phyloP scores from a whole-genome alignment of 495 filamentous ascomycete genomes.

The Aspergillus funiculosus region DNA sequence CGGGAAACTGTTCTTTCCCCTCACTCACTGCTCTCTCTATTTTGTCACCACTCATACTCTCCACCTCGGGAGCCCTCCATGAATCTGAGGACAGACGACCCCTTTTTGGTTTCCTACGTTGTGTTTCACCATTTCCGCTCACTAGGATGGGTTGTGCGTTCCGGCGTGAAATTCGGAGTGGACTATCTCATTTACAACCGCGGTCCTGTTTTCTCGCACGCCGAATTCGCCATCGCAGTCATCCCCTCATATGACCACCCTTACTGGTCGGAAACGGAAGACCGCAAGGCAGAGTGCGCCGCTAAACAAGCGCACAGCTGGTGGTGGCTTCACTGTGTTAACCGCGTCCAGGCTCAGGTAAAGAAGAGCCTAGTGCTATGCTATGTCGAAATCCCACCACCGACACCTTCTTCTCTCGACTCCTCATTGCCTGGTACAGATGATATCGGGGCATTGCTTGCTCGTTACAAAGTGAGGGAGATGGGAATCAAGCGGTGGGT shows the following conservation, averaged over 20 bases:
- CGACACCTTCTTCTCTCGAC: constrained; percentile 28
- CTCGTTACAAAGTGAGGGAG: constrained; percentile 74
- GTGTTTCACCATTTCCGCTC: constrained; percentile 97
- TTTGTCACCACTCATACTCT: constrained; percentile 63
- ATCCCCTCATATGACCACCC: constrained; percentile 73
- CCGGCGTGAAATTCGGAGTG: constrained; percentile 89
- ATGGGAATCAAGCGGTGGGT: constrained; percentile 76
- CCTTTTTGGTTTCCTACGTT: constrained; percentile 79
- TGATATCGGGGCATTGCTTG: constrained; percentile 58
- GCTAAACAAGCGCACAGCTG: constrained; percentile 56
- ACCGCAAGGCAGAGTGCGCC: constrained; percentile 40
- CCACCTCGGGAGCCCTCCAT: constrained; percentile 43
- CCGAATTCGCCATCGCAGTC: constrained; percentile 82
- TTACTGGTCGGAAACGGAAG: constrained; percentile 60
- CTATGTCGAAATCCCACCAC: constrained; percentile 87
- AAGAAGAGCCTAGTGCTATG: constrained; percentile 80
- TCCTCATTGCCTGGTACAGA: constrained; percentile 13
- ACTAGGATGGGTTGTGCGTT: constrained; percentile 90
- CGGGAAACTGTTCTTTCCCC: constrained; percentile 37
- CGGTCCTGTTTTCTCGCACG: constrained; percentile 91
- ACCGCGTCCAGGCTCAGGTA: constrained; percentile 84
- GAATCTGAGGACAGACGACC: constrained; percentile 59
- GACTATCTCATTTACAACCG: constrained; percentile 92
- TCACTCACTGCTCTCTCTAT: constrained; percentile 53
- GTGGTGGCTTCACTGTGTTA: constrained; percentile 91